Percentiles rank a stretch among this genome's conserved stretches.
phyloP scores from a whole-genome alignment of 345 rosid genomes.

The Lepidium didymum region DNA sequence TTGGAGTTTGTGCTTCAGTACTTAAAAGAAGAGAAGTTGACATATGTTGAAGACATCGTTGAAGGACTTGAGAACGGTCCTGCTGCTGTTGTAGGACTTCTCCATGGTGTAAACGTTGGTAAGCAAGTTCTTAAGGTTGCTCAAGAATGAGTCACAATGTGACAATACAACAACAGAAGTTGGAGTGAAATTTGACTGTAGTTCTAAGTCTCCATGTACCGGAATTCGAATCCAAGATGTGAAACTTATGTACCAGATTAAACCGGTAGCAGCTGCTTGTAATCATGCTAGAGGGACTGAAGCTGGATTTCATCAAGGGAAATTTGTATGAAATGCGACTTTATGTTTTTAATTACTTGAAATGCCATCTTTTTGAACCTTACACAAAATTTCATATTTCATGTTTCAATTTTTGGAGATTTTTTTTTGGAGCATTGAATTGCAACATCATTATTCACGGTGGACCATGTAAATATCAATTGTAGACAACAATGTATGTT shows the following conservation, averaged over 20 bases:
- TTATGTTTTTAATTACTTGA: too few species aligned
- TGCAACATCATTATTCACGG: too few species aligned
- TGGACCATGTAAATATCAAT: too few species aligned
- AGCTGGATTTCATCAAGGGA: constrained; percentile 28
- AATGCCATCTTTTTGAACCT: too few species aligned
- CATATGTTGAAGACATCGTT: constrained; percentile 39
- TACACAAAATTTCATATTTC: too few species aligned
- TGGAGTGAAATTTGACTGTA: constrained; percentile 58
- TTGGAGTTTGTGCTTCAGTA: constrained; percentile 32
- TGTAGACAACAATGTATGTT: too few species aligned
- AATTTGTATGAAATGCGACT: too few species aligned
- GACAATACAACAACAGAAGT: constrained; percentile 18
- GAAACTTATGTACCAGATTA: constrained; percentile 36
- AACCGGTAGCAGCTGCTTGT: constrained; percentile 47
- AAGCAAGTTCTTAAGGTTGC: constrained; percentile 37
- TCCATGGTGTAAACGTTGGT: constrained; percentile 36
- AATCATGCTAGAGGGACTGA: constrained; percentile 44
- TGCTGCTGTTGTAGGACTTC: constrained; percentile 36
- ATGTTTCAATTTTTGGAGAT: too few species aligned
- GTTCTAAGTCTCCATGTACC: constrained; percentile 42
- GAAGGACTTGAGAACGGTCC: constrained; percentile 48
- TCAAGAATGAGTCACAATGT: constrained; percentile 10
- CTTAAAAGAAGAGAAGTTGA: constrained; percentile 30
- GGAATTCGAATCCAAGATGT: constrained; percentile 46
- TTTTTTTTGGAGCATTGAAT: too few species aligned